Percentiles rank a stretch among this genome's conserved stretches.
These are phyloP conservation scores for Penicillium sp. DNA, from an alignment of 2,329 filamentous ascomycete species.

Conservation along the genomic window DNA sequence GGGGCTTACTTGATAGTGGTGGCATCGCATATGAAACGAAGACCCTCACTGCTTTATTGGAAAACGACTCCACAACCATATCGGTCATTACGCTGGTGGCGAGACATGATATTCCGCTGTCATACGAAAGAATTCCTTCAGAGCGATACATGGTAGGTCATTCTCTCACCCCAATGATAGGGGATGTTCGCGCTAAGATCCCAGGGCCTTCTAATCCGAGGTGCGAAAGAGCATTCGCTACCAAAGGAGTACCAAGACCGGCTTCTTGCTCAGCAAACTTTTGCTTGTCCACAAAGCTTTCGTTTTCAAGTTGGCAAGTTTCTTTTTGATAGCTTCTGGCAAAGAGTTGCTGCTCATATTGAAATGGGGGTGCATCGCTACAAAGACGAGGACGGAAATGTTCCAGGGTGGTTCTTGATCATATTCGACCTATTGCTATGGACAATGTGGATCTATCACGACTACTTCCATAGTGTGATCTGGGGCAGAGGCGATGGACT, in stretches of 20 bases:
- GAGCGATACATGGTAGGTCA: not conserved
- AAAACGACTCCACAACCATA: not conserved
- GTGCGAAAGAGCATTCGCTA: not conserved
- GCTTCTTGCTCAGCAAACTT: not conserved
- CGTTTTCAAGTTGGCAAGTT: not conserved
- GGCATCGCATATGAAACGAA: not conserved
- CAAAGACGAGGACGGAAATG: not conserved
- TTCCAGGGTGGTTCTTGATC: not conserved
- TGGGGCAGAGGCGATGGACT: not conserved
- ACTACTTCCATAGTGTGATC: not conserved
- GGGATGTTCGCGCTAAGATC: not conserved
- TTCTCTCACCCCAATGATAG: not conserved
- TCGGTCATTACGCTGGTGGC: not conserved
- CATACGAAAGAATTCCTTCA: not conserved
- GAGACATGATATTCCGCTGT: not conserved
- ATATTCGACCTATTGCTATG: not conserved
- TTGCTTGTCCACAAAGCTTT: not conserved
- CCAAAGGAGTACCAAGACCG: not conserved
- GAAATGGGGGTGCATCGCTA: not conserved
- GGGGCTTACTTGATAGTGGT: not conserved
- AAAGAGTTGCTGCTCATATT: not conserved
- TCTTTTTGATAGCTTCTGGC: not conserved
- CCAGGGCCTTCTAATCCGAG: not conserved
- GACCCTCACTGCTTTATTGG: not conserved
- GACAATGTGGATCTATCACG: not conserved